These are phyloP conservation scores for Lachnellula subtilissima DNA, from an alignment of 2,329 filamentous ascomycete genomes.

Conservation along the genomic window DNA sequence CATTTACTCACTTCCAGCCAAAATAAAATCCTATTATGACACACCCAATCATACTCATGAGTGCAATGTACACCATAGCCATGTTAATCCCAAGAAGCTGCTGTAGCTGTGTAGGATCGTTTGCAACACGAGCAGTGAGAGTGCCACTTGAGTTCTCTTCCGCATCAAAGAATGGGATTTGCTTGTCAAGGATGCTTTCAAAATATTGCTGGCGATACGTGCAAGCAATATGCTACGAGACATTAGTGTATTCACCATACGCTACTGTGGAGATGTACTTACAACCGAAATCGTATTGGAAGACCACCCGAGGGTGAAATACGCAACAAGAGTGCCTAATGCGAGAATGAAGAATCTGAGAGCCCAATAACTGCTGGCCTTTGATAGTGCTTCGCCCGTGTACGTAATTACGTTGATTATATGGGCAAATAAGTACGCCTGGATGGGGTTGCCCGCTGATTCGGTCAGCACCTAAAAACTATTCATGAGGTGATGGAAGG, in stretches of 20 bases:
- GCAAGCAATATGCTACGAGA: slow-evolving; percentile 29
- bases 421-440: slow-evolving; percentile 33
- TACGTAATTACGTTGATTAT: slow-evolving; percentile 30
- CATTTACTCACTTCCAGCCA: slow-evolving; percentile 57
- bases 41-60: slow-evolving; percentile 62
- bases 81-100: slow-evolving; percentile 45
- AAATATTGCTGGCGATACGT: slow-evolving; percentile 42
- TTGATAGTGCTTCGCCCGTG: slow-evolving; percentile 15
- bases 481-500: slow-evolving; percentile 7
- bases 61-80: slow-evolving; percentile 54
- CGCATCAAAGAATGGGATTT: slow-evolving; percentile 38
- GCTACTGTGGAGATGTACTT: slow-evolving; percentile 20
- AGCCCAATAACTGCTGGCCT: slow-evolving; percentile 40
- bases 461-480: not conserved
- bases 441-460: slow-evolving; percentile 33
- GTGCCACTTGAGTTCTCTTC: slow-evolving; percentile 44
- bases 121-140: slow-evolving; percentile 42
- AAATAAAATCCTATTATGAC: slow-evolving; percentile 65
- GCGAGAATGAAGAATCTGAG: slow-evolving; percentile 47
- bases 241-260: slow-evolving; percentile 20
- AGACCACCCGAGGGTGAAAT: slow-evolving; percentile 29
- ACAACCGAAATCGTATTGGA: slow-evolving; percentile 38
- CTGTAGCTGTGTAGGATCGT: slow-evolving; percentile 45
- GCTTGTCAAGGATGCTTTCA: slow-evolving; percentile 39
- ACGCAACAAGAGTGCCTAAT: slow-evolving; percentile 35